phyloP scores from a whole-genome alignment of 495 filamentous ascomycete species.

The Penicillium goetzii region DNA sequence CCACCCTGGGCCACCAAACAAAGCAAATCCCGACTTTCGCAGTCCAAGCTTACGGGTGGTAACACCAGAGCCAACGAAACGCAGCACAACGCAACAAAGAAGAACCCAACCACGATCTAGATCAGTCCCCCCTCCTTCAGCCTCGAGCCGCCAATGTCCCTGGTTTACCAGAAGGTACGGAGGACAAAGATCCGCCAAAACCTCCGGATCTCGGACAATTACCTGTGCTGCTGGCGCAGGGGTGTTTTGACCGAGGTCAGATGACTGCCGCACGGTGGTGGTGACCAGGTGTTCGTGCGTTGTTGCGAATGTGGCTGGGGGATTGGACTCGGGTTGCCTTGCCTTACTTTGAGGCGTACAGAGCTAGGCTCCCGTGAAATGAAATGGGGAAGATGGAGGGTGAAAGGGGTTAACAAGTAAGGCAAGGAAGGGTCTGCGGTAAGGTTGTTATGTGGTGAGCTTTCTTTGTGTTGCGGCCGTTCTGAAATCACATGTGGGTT shows the following conservation, averaged over 20 bases:
- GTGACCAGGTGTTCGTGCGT: background rate
- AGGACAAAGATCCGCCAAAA: slow-evolving; percentile 1
- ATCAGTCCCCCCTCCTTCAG: background rate
- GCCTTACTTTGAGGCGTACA: slow-evolving; percentile 6
- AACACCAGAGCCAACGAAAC: slow-evolving; percentile 12
- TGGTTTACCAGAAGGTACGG: background rate
- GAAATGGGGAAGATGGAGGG: background rate
- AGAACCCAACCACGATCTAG: slow-evolving; percentile 5
- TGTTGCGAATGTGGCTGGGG: slow-evolving; percentile 22
- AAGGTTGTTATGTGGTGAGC: background rate
- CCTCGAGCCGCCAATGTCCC: slow-evolving; percentile 1
- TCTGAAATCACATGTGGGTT: slow-evolving; percentile 2
- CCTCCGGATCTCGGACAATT: slow-evolving; percentile 24
- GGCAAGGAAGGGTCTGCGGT: background rate
- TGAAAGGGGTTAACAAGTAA: background rate
- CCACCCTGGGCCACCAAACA: background rate
- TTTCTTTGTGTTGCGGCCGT: background rate
- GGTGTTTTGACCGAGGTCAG: slow-evolving; percentile 14
- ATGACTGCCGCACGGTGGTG: slow-evolving; percentile 27
- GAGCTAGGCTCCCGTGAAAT: slow-evolving; percentile 1
- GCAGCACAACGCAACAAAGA: slow-evolving; percentile 8
- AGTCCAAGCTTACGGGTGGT: background rate
- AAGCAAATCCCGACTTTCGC: background rate
- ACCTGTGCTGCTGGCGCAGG: background rate
- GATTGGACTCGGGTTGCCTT: slow-evolving; percentile 5